Conservation (phyloP, 140 eudicot genomes). For the Oenanthe javanica region DNA sequence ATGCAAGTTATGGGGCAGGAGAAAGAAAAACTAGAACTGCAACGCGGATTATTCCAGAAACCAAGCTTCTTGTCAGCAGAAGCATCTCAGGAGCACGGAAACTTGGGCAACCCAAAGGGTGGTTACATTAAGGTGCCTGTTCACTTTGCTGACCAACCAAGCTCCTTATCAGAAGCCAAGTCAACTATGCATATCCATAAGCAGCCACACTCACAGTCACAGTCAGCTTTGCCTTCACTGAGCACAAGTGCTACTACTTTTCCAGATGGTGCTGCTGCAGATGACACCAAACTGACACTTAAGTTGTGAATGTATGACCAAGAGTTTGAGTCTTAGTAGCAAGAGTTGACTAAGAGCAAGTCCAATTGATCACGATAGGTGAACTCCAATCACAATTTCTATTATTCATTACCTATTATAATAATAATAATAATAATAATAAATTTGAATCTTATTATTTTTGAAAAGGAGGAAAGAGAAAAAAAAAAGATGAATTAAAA, state of each 20-base stretch:
- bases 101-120: constrained; percentile 3
- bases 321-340: too few relatives aligned
- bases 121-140: constrained; percentile 1
- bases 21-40: neutral
- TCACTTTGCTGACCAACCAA: constrained; percentile 14
- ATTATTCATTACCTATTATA: too few relatives aligned
- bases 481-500: too few relatives aligned
- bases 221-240: constrained; percentile 7
- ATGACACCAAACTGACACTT: neutral
- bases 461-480: too few relatives aligned
- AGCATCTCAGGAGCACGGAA: neutral
- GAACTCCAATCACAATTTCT: too few relatives aligned
- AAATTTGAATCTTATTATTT: too few relatives aligned
- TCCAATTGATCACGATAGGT: too few relatives aligned
- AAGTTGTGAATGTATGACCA: too few relatives aligned
- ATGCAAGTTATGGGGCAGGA: constrained; percentile 24
- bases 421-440: too few relatives aligned
- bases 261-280: neutral
- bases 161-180: constrained; percentile 1
- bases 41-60: neutral
- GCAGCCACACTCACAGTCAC: too few relatives aligned
- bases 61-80: neutral
- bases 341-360: too few relatives aligned
- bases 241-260: neutral
- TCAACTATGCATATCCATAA: neutral